A percentile compares a stretch with the other conserved stretches of the same genome.
These are phyloP conservation scores for Pythium rhizo-oryzae DNA, from an alignment of 352 stramenopile genomes.

Conservation along the genomic window DNA sequence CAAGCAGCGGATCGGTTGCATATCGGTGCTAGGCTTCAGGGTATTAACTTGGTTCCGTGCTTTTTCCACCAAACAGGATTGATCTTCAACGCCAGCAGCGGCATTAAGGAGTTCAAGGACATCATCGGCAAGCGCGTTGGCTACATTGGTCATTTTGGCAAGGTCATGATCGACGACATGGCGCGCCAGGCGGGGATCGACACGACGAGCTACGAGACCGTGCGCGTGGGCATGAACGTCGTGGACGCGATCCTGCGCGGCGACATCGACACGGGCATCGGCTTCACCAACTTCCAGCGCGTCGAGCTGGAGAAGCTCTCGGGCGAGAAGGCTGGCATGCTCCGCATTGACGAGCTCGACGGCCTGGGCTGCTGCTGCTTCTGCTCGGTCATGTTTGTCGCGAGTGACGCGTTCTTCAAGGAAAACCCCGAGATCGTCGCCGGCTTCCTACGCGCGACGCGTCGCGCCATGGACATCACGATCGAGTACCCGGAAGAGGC, in stretches of 20 bases:
- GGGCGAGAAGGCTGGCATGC: slow-evolving; percentile 51
- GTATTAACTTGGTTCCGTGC: background rate
- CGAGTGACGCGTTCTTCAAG: slow-evolving; percentile 49
- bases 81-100: slow-evolving; percentile 59
- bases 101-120: slow-evolving; percentile 56
- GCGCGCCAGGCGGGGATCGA: slow-evolving; percentile 48
- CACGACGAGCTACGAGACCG: slow-evolving; percentile 45
- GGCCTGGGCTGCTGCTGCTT: slow-evolving; percentile 56
- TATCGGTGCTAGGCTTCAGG: background rate
- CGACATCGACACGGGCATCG: slow-evolving; percentile 54
- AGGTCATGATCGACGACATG: slow-evolving; percentile 61
- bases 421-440: slow-evolving; percentile 50
- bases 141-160: slow-evolving; percentile 59
- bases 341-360: slow-evolving; percentile 55
- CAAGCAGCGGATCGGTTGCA: background rate
- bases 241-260: slow-evolving; percentile 52
- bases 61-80: slow-evolving; percentile 26
- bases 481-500: slow-evolving; percentile 53
- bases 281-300: slow-evolving; percentile 61
- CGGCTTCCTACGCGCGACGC: slow-evolving; percentile 47
- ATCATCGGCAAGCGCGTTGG: slow-evolving; percentile 56
- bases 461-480: slow-evolving; percentile 51
- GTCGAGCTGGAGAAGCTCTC: slow-evolving; percentile 53
- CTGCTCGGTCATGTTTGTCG: slow-evolving; percentile 60
- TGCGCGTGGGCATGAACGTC: slow-evolving; percentile 57